A percentile compares a stretch with the other conserved stretches of the same genome.
phyloP scores from a whole-genome alignment of 306 rosid genomes.

The Adenanthera pavonina region DNA sequence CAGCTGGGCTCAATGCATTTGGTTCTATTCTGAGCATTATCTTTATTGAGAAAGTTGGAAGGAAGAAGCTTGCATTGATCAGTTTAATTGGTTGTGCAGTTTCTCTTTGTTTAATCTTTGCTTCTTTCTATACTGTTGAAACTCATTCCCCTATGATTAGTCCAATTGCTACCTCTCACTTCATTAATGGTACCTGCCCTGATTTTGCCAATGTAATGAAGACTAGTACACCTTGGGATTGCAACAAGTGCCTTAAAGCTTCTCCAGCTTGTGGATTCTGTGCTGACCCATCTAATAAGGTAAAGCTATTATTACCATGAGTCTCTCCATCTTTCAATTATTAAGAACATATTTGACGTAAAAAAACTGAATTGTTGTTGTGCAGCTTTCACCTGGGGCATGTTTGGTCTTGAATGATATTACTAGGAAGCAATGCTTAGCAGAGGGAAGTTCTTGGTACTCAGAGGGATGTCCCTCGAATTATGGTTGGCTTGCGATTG shows the following conservation, averaged over 20 bases:
- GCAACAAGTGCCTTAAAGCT: conserved; percentile 64
- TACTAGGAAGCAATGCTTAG: conserved; percentile 39
- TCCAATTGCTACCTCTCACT: conserved; percentile 34
- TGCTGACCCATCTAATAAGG: conserved; percentile 51
- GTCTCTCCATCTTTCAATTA: too few relatives aligned
- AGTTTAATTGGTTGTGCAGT: conserved; percentile 49
- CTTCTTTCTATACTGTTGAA: conserved; percentile 44
- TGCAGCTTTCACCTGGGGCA: conserved; percentile 66
- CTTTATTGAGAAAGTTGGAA: conserved; percentile 62
- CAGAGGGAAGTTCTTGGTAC: conserved; percentile 55
- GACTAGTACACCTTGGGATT: conserved; percentile 49
- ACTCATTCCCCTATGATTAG: conserved; percentile 55
- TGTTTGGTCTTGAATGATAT: conserved; percentile 54
- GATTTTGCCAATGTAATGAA: conserved; percentile 31
- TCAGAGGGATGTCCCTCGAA: conserved; percentile 59
- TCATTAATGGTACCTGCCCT: conserved; percentile 60
- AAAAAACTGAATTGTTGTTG: not conserved
- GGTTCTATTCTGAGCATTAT: conserved; percentile 64
- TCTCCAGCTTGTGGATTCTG: conserved; percentile 62
- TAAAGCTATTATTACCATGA: conserved; percentile 6
- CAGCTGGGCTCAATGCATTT: conserved; percentile 57
- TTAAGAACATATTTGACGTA: too few relatives aligned
- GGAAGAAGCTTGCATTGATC: conserved; percentile 55
- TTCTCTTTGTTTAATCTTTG: conserved; percentile 52
- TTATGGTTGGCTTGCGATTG: conserved; percentile 42